phyloP scores from a whole-genome alignment of 495 filamentous ascomycete genomes.

The Rhizodiscina lignyota region DNA sequence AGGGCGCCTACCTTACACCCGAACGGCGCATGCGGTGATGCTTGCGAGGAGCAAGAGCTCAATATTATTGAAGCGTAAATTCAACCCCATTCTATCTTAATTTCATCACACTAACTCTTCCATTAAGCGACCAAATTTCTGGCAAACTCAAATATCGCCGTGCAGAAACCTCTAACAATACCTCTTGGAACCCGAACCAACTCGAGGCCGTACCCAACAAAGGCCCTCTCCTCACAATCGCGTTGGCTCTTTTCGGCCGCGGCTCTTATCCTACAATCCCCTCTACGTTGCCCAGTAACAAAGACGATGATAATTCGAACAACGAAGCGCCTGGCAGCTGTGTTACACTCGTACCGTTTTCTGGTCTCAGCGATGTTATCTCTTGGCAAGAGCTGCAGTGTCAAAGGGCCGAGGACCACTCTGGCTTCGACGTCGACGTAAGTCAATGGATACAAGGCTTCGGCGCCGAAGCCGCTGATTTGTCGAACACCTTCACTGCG shows the following conservation, averaged over 20 bases:
- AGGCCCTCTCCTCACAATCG: constrained; percentile 15
- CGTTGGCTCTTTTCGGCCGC: constrained; percentile 20
- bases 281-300: constrained; percentile 2
- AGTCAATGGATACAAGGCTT: constrained; percentile 1
- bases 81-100: no score
- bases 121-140: no score
- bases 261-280: no score
- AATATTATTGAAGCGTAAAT: no score
- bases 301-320: neutral
- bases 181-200: no score
- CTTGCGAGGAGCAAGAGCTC: no score
- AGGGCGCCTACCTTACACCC: no score
- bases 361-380: neutral
- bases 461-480: neutral
- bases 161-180: no score
- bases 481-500: constrained; percentile 9
- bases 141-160: no score
- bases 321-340: neutral
- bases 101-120: no score
- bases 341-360: neutral
- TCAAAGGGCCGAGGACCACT: no score
- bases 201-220: constrained; percentile 6
- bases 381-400: neutral
- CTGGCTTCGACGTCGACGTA: neutral
- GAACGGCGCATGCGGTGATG: no score